Conservation (phyloP, 1,284 basidiomycete species). For the Tetrapyrgos nigripes region DNA sequence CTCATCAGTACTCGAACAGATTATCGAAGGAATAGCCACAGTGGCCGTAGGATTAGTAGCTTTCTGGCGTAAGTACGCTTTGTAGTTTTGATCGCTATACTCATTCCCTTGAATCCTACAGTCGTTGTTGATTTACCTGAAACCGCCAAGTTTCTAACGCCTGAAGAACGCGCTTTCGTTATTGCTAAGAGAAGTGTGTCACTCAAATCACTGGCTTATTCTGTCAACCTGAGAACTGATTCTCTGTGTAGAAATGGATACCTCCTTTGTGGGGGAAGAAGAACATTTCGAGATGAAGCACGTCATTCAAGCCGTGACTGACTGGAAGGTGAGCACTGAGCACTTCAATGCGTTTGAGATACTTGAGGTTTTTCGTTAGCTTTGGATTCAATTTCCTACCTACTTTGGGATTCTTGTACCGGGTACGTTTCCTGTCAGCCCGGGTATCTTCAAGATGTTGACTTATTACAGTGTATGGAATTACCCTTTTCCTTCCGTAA, state of each 20-base stretch:
- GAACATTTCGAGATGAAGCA: constrained; percentile 62
- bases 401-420: constrained; percentile 66
- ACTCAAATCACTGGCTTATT: constrained; percentile 18
- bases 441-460: neutral
- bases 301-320: constrained; percentile 56
- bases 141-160: constrained; percentile 64
- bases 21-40: constrained; percentile 61
- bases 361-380: no score
- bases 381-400: constrained; percentile 62
- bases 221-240: neutral
- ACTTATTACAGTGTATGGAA: constrained; percentile 15
- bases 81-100: no score
- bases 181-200: constrained; percentile 68
- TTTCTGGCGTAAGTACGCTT: constrained; percentile 46
- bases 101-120: no score
- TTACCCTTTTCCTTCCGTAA: no score
- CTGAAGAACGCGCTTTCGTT: constrained; percentile 62
- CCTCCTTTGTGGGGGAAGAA: constrained; percentile 69
- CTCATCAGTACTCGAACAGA: no score
- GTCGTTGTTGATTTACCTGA: constrained; percentile 64
- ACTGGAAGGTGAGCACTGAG: constrained; percentile 75
- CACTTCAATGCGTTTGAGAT: no score
- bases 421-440: constrained; percentile 44
- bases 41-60: constrained; percentile 50
- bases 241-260: constrained; percentile 57